Conservation (phyloP, 192 early-diverging fungal genomes). For the Anaeromyces robustus region DNA sequence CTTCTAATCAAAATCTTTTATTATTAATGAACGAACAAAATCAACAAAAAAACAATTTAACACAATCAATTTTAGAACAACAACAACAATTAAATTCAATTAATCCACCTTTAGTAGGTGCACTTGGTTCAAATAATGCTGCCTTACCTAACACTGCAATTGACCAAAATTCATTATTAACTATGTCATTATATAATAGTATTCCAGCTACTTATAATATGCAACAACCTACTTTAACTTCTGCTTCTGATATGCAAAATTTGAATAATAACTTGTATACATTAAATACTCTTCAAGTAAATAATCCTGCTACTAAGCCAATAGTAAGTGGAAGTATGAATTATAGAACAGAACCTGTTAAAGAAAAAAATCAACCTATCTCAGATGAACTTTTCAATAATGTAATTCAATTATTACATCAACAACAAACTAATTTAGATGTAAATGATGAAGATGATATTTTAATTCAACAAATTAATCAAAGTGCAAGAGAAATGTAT, state of each 20-base stretch:
- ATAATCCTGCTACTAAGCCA: too few species aligned
- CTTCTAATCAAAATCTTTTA: not conserved
- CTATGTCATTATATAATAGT: not conserved
- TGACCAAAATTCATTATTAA: not conserved
- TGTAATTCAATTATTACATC: not conserved
- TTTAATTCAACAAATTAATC: not conserved
- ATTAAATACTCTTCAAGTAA: too few species aligned
- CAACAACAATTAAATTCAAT: not conserved
- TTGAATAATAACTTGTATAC: not conserved
- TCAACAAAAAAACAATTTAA: not conserved
- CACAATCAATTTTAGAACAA: not conserved
- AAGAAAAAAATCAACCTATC: not conserved
- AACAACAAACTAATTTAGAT: not conserved
- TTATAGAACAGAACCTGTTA: not conserved
- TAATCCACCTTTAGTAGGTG: not conserved
- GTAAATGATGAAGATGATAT: not conserved
- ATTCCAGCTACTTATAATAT: not conserved
- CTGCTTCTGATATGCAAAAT: not conserved
- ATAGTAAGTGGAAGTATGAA: not conserved
- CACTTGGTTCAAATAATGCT: not conserved
- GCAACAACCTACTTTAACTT: too few species aligned
- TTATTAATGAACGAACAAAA: not conserved
- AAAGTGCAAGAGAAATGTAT: not conserved
- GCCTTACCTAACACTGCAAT: not conserved
- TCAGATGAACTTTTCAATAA: not conserved